Percentiles rank a stretch among this genome's conserved stretches.
Conservation (phyloP, 352 stramenopile species). For the Globisporangium paddicum region DNA sequence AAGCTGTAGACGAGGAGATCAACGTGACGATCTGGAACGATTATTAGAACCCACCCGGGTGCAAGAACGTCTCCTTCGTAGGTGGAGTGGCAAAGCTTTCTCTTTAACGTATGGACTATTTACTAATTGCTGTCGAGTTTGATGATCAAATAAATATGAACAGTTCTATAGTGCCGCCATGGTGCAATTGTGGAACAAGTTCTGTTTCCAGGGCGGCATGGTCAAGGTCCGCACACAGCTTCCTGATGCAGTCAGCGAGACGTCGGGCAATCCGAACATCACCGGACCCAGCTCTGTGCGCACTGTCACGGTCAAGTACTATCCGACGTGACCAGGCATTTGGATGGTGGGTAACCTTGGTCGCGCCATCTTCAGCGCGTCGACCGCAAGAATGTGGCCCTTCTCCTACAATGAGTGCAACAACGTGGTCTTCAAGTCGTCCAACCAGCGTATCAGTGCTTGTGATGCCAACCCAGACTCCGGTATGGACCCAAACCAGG, state of each 20-base stretch:
- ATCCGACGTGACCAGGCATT: slow-evolving; percentile 74
- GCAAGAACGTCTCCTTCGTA: slow-evolving; percentile 46
- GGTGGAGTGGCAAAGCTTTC: slow-evolving; percentile 15
- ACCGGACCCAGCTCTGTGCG: slow-evolving; percentile 7
- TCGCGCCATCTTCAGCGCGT: slow-evolving; percentile 81
- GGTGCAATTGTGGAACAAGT: slow-evolving; percentile 94
- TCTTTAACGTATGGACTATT: background rate
- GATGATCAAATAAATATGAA: background rate
- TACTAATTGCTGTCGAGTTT: background rate
- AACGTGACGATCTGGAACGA: slow-evolving; percentile 58
- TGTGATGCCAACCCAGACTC: slow-evolving; percentile 82
- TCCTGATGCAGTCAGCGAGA: slow-evolving; percentile 41
- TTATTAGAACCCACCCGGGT: slow-evolving; percentile 41
- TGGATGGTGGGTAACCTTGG: slow-evolving; percentile 89
- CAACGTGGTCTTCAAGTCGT: slow-evolving; percentile 55
- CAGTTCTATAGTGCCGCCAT: slow-evolving; percentile 32
- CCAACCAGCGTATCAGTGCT: slow-evolving; percentile 66
- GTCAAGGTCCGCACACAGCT: slow-evolving; percentile 39
- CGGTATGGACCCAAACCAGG: too few relatives aligned
- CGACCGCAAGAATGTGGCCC: slow-evolving; percentile 83
- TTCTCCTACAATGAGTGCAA: slow-evolving; percentile 85
- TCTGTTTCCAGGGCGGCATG: slow-evolving; percentile 94
- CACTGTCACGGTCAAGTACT: slow-evolving; percentile 46
- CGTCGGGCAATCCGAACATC: slow-evolving; percentile 14
- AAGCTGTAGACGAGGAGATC: slow-evolving; percentile 36